Evolutionary conservation across 768 basidiomycete genomes (phyloP).

Genomic region (Psilocybe tampanensis): DNA sequence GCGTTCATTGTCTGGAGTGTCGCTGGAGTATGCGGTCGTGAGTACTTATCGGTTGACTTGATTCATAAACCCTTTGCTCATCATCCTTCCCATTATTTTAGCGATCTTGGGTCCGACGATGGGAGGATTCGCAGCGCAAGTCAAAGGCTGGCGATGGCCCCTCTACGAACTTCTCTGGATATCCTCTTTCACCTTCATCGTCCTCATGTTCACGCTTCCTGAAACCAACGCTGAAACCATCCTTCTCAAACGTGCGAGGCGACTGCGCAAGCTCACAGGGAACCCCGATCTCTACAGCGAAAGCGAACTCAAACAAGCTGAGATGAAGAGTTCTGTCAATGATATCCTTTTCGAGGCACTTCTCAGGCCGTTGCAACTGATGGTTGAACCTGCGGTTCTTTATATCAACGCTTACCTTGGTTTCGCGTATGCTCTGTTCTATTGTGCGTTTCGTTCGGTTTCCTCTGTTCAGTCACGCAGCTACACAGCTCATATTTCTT

Average conservation of each 20-base stretch:
- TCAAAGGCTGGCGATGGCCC: slow-evolving; percentile 3
- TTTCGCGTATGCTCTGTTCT: slow-evolving; percentile 1
- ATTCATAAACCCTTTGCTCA: not conserved
- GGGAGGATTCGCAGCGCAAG: not conserved
- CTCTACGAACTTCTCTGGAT: slow-evolving; percentile 4
- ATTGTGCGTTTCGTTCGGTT: not conserved
- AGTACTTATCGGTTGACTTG: not conserved
- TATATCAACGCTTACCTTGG: not conserved
- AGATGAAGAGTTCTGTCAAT: not conserved
- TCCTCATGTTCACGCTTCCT: slow-evolving; percentile 1
- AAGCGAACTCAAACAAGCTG: not conserved
- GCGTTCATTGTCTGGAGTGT: slow-evolving; percentile 4
- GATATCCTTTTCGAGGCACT: not conserved
- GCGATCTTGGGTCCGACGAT: not conserved
- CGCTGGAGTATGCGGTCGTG: slow-evolving; percentile 2
- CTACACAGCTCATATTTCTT: not conserved
- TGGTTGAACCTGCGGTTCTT: not conserved
- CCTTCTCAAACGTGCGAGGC: not conserved
- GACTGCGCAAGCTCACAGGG: not conserved
- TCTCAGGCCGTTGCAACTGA: slow-evolving; percentile 3
- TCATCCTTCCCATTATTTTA: too few species aligned
- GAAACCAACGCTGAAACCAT: slow-evolving; percentile 8
- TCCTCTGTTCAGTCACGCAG: too few species aligned
- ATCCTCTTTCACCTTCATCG: not conserved
- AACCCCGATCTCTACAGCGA: not conserved